These are phyloP conservation scores for Thuidium tamariscinum DNA, from an alignment of 225 moss, liverwort and hornwort genomes.

Conservation along the genomic window DNA sequence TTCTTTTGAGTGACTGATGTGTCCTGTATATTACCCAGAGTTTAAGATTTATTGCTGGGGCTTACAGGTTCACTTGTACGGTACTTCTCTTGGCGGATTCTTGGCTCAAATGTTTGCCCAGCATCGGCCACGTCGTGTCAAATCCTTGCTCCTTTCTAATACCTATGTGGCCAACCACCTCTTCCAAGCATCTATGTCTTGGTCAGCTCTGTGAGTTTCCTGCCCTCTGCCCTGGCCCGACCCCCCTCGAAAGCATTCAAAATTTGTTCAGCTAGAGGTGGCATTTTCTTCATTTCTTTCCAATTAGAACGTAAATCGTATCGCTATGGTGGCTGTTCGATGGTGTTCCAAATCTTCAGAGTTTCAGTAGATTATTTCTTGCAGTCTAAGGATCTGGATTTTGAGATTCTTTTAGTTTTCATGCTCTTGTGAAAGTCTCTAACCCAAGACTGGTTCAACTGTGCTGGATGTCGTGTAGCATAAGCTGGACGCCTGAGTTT, in stretches of 20 bases:
- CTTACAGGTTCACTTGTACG: conserved; percentile 81
- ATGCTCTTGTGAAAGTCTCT: not conserved
- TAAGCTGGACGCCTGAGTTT: conserved; percentile 95
- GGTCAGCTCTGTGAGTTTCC: conserved; percentile 69
- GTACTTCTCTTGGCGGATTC: conserved; percentile 92
- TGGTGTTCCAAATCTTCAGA: not conserved
- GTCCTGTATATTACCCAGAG: not conserved
- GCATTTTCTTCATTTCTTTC: not conserved
- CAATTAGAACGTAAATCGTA: not conserved
- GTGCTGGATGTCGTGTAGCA: conserved; percentile 29
- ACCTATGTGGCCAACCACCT: conserved; percentile 78
- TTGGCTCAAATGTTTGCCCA: conserved; percentile 89
- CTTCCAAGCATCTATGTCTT: conserved; percentile 68
- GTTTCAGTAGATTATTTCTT: not conserved
- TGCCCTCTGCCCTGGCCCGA: not conserved
- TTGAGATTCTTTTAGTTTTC: not conserved
- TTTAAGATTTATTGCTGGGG: not conserved
- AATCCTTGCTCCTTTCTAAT: conserved; percentile 89
- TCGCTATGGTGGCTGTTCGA: not conserved
- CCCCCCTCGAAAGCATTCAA: not conserved
- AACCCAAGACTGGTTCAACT: not conserved
- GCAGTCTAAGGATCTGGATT: not conserved
- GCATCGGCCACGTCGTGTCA: conserved; percentile 77
- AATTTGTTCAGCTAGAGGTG: not conserved
- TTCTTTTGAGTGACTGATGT: not conserved